phyloP scores from a whole-genome alignment of 2,329 filamentous ascomycete species.

The Nothomitra cinnamomea region DNA sequence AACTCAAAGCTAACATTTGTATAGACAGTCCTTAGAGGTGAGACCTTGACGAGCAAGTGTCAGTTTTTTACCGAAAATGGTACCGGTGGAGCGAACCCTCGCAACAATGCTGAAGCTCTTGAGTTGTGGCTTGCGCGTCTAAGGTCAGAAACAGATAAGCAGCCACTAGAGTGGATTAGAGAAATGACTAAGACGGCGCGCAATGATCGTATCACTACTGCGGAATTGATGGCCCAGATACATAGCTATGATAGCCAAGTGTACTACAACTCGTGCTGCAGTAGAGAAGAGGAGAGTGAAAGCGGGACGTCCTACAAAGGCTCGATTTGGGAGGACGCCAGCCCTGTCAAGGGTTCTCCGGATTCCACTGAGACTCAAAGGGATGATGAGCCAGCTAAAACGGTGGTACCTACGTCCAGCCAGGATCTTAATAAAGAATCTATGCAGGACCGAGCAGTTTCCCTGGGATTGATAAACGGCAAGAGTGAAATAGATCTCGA shows the following conservation, averaged over 20 bases:
- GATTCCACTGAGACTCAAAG: neutral
- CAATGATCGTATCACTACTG: neutral
- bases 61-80: neutral
- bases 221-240: neutral
- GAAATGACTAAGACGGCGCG: neutral
- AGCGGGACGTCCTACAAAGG: neutral
- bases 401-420: neutral
- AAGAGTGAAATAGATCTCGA: neutral
- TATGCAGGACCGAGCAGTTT: neutral
- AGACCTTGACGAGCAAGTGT: neutral
- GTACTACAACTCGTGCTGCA: neutral
- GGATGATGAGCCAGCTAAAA: neutral
- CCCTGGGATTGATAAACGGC: neutral
- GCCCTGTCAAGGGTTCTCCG: neutral
- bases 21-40: neutral
- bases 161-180: neutral
- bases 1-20: neutral
- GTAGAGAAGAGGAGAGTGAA: neutral
- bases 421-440: neutral
- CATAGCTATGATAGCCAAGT: neutral
- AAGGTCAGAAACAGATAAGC: neutral
- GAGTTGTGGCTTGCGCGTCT: neutral
- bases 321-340: neutral
- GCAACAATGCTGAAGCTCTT: neutral
- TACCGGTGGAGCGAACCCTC: neutral